Conservation (phyloP, 306 rosid species). For the Inga oerstediana region DNA sequence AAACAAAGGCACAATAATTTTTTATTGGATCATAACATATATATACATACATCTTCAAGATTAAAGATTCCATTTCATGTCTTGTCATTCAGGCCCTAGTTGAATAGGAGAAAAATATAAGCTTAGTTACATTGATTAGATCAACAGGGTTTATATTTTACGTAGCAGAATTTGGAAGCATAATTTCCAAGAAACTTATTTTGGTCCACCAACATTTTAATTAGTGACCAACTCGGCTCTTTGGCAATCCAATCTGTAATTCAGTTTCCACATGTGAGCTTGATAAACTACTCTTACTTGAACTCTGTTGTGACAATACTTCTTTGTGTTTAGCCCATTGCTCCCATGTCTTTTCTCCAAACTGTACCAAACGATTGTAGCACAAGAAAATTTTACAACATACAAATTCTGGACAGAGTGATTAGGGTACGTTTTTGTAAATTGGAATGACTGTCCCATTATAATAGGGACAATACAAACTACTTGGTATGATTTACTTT, state of each 20-base stretch:
- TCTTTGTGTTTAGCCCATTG: not conserved
- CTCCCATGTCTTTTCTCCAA: not conserved
- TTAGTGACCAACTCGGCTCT: not conserved
- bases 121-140: not conserved
- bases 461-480: too few species aligned
- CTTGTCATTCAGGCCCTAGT: not conserved
- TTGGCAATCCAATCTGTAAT: not conserved
- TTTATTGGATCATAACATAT: not conserved
- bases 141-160: not conserved
- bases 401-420: not conserved
- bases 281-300: not conserved
- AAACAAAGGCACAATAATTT: slow-evolving; percentile 6
- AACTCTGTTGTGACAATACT: not conserved
- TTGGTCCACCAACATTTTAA: not conserved
- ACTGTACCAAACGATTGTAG: not conserved
- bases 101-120: not conserved
- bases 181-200: not conserved
- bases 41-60: not conserved
- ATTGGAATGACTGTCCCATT: not conserved
- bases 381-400: not conserved
- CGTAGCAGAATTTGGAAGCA: not conserved
- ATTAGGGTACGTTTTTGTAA: not conserved
- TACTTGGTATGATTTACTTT: too few species aligned
- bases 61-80: not conserved
- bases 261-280: not conserved